Evolutionary conservation across 306 rosid genomes (phyloP).

Genomic region (Oemleria cerasiformis): DNA sequence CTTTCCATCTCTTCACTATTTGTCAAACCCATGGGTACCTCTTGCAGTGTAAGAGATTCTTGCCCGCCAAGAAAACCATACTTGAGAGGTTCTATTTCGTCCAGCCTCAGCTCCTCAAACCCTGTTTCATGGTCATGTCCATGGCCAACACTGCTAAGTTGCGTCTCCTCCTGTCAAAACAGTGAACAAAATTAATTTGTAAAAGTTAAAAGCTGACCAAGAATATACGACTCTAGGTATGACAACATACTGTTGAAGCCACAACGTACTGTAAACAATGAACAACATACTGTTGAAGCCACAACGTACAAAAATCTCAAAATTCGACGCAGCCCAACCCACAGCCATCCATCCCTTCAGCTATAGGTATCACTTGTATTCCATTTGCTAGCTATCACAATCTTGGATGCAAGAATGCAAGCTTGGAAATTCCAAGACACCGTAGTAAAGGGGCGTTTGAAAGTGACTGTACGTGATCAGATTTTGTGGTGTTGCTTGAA

Average conservation of each 20-base stretch:
- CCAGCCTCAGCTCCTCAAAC: slow-evolving; percentile 43
- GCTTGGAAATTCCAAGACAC: too few species aligned
- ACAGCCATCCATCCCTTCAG: too few species aligned
- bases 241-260: background rate
- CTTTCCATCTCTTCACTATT: slow-evolving; percentile 34
- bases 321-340: too few species aligned
- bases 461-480: too few species aligned
- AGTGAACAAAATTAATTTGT: slow-evolving; percentile 13
- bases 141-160: slow-evolving; percentile 21
- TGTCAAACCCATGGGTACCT: slow-evolving; percentile 39
- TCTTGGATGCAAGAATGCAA: too few species aligned
- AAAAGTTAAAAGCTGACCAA: background rate
- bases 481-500: too few species aligned
- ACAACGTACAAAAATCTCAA: too few species aligned
- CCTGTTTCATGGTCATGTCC: slow-evolving; percentile 31
- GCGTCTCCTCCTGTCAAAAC: slow-evolving; percentile 40
- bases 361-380: too few species aligned
- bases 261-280: too few species aligned
- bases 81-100: slow-evolving; percentile 44
- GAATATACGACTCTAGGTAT: background rate
- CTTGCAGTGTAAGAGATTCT: slow-evolving; percentile 44
- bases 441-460: too few species aligned
- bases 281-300: too few species aligned
- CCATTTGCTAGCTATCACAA: too few species aligned
- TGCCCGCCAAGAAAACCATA: slow-evolving; percentile 35